A percentile compares a stretch with the other conserved stretches of the same genome.
Conservation (phyloP, 148 eudicot species). For the Nyssa sinensis region DNA sequence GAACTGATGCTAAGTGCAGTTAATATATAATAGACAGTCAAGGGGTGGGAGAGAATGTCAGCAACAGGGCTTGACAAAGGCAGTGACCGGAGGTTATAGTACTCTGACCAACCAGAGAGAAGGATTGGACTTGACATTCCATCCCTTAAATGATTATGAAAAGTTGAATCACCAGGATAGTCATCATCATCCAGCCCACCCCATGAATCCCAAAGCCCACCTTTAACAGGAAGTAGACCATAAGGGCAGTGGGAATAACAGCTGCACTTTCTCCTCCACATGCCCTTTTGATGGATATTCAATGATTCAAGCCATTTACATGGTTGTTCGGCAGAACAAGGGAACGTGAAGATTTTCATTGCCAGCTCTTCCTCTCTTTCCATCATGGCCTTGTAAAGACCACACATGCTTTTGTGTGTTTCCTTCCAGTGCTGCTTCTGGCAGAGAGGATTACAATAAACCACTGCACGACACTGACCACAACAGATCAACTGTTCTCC, state of each 20-base stretch:
- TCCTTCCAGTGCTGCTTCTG: constrained; percentile 56
- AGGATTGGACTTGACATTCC: constrained; percentile 41
- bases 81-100: constrained; percentile 46
- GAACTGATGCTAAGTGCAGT: constrained; percentile 37
- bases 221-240: constrained; percentile 44
- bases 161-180: constrained; percentile 41
- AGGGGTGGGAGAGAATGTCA: constrained; percentile 50
- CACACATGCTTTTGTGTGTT: constrained; percentile 40
- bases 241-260: constrained; percentile 47
- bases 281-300: constrained; percentile 49
- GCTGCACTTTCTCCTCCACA: constrained; percentile 58
- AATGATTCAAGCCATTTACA: constrained; percentile 54
- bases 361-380: constrained; percentile 54
- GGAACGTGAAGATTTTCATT: constrained; percentile 48
- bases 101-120: constrained; percentile 54
- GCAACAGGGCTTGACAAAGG: constrained; percentile 54
- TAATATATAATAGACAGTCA: constrained; percentile 49
- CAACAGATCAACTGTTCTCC: constrained; percentile 43
- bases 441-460: constrained; percentile 44
- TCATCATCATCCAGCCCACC: constrained; percentile 55
- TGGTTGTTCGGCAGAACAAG: constrained; percentile 36
- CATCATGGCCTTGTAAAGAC: constrained; percentile 59
- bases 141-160: constrained; percentile 25
- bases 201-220: constrained; percentile 45
- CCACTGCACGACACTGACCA: constrained; percentile 36